Conservation (phyloP, 495 filamentous ascomycete genomes). For the Penicillium bovifimosum region DNA sequence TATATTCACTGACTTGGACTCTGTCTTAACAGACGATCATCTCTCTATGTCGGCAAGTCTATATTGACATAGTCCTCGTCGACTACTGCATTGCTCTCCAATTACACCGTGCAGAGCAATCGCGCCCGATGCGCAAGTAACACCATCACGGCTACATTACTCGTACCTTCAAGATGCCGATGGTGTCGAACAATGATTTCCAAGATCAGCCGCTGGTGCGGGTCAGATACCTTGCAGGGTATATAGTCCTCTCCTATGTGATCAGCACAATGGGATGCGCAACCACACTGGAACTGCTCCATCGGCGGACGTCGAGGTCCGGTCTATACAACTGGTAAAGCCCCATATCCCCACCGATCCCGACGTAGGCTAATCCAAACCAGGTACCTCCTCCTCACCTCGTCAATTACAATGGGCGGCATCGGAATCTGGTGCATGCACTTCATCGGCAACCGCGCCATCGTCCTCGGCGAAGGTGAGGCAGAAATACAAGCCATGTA, state of each 20-base stretch:
- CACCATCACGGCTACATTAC: background rate
- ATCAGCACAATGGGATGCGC: slow-evolving; percentile 72
- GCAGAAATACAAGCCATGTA: slow-evolving; percentile 64
- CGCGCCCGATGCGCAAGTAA: background rate
- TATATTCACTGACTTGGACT: background rate
- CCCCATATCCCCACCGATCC: background rate
- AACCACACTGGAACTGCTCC: slow-evolving; percentile 77
- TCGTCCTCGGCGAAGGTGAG: slow-evolving; percentile 58
- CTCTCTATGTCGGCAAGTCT: background rate
- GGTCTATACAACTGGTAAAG: slow-evolving; percentile 66
- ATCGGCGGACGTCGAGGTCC: slow-evolving; percentile 61
- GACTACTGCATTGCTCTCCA: background rate
- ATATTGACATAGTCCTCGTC: background rate
- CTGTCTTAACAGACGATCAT: background rate
- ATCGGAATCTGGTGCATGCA: slow-evolving; percentile 85
- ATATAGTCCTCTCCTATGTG: slow-evolving; percentile 69
- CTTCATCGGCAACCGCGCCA: slow-evolving; percentile 79
- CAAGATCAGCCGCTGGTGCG: slow-evolving; percentile 4
- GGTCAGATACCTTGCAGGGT: slow-evolving; percentile 51
- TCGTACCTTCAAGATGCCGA: background rate
- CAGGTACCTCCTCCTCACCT: slow-evolving; percentile 66
- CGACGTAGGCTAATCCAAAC: background rate
- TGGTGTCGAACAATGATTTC: slow-evolving; percentile 19
- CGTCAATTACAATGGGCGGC: slow-evolving; percentile 73
- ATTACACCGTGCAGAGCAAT: background rate